Evolutionary conservation across 345 rosid genomes (phyloP).

Genomic region (Psidium guajava): DNA sequence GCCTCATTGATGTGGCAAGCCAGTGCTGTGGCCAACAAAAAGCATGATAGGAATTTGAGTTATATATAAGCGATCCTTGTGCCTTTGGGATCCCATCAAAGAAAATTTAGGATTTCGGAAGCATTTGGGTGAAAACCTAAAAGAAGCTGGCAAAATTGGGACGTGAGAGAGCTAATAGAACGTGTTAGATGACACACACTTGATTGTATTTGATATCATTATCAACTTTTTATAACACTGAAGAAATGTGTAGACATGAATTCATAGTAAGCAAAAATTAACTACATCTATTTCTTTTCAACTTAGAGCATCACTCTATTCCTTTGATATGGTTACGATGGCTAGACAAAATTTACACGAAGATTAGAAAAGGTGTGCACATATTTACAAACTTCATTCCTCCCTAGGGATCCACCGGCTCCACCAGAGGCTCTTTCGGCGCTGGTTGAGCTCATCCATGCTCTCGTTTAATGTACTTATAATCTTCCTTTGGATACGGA

Average conservation of each 20-base stretch:
- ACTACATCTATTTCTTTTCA: neutral
- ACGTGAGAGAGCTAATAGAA: neutral
- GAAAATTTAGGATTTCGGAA: neutral
- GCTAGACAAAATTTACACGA: conserved; percentile 12
- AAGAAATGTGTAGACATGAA: neutral
- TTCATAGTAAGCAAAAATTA: neutral
- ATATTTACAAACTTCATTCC: conserved; percentile 39
- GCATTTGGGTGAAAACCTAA: neutral
- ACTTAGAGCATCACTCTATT: neutral
- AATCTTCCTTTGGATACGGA: conserved; percentile 70
- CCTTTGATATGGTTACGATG: neutral
- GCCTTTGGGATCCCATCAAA: neutral
- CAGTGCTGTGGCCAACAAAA: neutral
- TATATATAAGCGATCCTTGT: neutral
- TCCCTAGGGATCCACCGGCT: conserved; percentile 92
- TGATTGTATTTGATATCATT: neutral
- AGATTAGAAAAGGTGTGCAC: neutral
- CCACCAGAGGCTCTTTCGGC: conserved; percentile 86
- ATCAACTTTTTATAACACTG: neutral
- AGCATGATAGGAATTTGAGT: neutral
- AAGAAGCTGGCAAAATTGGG: neutral
- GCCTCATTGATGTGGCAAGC: neutral
- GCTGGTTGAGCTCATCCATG: conserved; percentile 62
- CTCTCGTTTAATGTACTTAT: conserved; percentile 56
- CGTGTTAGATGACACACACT: neutral